Conservation (phyloP, 225 moss, liverwort and hornwort species). For the Bryum argenteum region DNA sequence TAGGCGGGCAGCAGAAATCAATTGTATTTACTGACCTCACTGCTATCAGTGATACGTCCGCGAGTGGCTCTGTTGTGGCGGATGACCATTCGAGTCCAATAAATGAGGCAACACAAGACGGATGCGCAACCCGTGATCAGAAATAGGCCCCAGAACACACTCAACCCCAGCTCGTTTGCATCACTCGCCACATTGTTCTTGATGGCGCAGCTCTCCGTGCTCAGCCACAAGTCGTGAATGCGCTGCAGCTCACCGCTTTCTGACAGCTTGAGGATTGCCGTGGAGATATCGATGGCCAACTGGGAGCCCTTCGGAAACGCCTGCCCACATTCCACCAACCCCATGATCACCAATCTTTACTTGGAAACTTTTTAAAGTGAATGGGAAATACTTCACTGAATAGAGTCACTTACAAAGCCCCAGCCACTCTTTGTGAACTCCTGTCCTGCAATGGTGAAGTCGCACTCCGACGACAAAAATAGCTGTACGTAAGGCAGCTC, state of each 20-base stretch:
- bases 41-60: neutral
- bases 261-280: constrained; percentile 75
- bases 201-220: constrained; percentile 45
- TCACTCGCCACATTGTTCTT: constrained; percentile 27
- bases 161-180: constrained; percentile 66
- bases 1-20: neutral
- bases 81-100: constrained; percentile 74
- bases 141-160: constrained; percentile 89
- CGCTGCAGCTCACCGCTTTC: constrained; percentile 88
- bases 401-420: constrained; percentile 79
- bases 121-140: constrained; percentile 90
- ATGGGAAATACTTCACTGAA: neutral
- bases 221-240: constrained; percentile 78
- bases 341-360: neutral
- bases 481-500: constrained; percentile 90
- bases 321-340: constrained; percentile 35
- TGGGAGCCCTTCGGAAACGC: constrained; percentile 95
- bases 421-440: constrained; percentile 98
- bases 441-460: constrained; percentile 80
- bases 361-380: neutral
- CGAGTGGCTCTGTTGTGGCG: constrained; percentile 49
- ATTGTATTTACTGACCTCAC: constrained; percentile 28
- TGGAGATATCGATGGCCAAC: constrained; percentile 84
- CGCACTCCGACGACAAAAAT: constrained; percentile 74
- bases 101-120: constrained; percentile 66